phyloP scores from a whole-genome alignment of 2,329 filamentous ascomycete genomes.

The Gnomoniopsis smithogilvyi region DNA sequence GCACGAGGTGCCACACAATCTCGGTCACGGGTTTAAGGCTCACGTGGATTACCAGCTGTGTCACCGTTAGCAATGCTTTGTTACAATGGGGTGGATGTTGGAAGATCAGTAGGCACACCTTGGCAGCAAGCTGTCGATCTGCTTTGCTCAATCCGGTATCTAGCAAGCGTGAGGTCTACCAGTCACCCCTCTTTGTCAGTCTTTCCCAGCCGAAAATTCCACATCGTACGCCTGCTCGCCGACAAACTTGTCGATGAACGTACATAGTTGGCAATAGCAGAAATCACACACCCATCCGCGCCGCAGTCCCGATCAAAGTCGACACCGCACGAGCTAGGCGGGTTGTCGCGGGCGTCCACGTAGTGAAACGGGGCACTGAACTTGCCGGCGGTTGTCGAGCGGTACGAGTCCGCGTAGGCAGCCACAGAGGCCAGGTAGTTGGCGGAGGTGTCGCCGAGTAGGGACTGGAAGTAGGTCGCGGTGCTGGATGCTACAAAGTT shows the following conservation, averaged over 20 bases:
- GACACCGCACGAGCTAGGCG: slow-evolving; percentile 43
- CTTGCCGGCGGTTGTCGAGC: slow-evolving; percentile 41
- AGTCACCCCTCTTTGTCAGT: not conserved
- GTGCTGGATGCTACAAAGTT: slow-evolving; percentile 43
- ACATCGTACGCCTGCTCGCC: not conserved
- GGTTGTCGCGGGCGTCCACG: slow-evolving; percentile 51
- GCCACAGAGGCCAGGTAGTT: slow-evolving; percentile 47
- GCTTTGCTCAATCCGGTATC: slow-evolving; percentile 24
- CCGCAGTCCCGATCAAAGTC: slow-evolving; percentile 41
- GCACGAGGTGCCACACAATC: not conserved
- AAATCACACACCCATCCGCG: slow-evolving; percentile 40
- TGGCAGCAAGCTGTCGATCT: slow-evolving; percentile 34
- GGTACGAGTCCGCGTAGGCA: slow-evolving; percentile 47
- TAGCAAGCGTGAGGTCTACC: slow-evolving; percentile 25
- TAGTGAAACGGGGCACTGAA: slow-evolving; percentile 47
- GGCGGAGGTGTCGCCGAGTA: slow-evolving; percentile 41
- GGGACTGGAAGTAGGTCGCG: slow-evolving; percentile 36
- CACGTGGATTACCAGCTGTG: slow-evolving; percentile 29
- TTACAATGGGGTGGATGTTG: not conserved
- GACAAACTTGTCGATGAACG: not conserved
- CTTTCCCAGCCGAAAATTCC: not conserved
- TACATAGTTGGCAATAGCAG: slow-evolving; percentile 35
- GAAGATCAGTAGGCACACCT: slow-evolving; percentile 22
- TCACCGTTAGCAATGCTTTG: slow-evolving; percentile 13
- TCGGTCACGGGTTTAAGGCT: slow-evolving; percentile 15